phyloP scores from a whole-genome alignment of 495 filamentous ascomycete species.

The Penicillium subrubescens region DNA sequence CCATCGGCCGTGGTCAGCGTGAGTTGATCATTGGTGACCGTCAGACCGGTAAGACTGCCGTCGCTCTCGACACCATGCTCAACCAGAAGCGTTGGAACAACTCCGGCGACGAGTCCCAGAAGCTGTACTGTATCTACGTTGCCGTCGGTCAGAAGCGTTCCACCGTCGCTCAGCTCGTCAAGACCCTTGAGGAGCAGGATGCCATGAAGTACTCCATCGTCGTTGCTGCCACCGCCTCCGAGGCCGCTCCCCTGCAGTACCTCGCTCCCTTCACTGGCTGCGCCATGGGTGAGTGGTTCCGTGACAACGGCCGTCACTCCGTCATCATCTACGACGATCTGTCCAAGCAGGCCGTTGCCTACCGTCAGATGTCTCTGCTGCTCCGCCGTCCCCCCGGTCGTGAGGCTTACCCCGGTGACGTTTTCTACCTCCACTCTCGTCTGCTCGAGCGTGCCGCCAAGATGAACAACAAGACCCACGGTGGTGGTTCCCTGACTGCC shows the following conservation, averaged over 20 bases:
- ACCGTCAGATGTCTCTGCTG: constrained; percentile 99
- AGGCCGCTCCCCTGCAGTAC: constrained; percentile 93
- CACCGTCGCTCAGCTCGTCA: constrained; percentile 97
- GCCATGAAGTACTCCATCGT: constrained; percentile 98
- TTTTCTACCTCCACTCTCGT: constrained; percentile 99
- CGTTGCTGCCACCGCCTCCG: constrained; percentile 95
- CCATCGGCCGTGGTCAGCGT: constrained; percentile 99
- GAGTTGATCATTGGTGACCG: constrained; percentile 99
- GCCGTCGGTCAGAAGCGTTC: constrained; percentile 99
- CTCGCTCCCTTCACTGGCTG: constrained; percentile 91
- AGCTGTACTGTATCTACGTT: constrained; percentile 99
- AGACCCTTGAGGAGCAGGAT: constrained; percentile 99
- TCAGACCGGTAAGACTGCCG: constrained; percentile 99
- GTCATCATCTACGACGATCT: constrained; percentile 96
- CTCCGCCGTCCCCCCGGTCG: constrained; percentile 98
- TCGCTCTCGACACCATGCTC: constrained; percentile 96
- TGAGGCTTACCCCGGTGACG: constrained; percentile 99
- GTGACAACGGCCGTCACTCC: constrained; percentile 90
- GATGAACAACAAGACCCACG: constrained; percentile 96
- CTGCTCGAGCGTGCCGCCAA: constrained; percentile 99
- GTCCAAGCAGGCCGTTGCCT: constrained; percentile 98
- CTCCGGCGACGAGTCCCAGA: constrained; percentile 84
- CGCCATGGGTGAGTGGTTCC: constrained; percentile 83
- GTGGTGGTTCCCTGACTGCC: constrained; percentile 95
- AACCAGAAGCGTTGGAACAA: constrained; percentile 99